Evolutionary conservation across 495 filamentous ascomycete species (phyloP), one percentile per base, ranked within the genome.

Genomic region (Cairneyella variabilis): DNA sequence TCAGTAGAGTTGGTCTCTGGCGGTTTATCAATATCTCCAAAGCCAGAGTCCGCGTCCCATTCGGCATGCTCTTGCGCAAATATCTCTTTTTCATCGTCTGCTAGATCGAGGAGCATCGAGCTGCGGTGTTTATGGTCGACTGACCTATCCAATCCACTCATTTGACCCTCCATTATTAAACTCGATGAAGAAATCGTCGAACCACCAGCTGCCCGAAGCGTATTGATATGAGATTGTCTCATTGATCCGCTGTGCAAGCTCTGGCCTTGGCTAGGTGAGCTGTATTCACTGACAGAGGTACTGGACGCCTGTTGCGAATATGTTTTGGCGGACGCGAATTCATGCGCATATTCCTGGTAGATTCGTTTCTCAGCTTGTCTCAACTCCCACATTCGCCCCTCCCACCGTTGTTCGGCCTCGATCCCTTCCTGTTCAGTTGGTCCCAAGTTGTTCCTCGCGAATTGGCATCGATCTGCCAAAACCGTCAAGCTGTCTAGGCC

Each of bases 371-470:
- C 56, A 2, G 51, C 51, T 17, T 51, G 37, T 30, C 41, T 37
- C 12, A 59, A 20, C 17, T 48, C 47, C 39, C 39, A 59, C 2
- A 50, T 26, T 37, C 45, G 34, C 2, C 56, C 44, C 22, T 59
- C 56, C 51, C 51, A 59, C 23, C 22, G 26, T 48, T 48, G 48
- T 28, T 60, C 57, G 5, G 57, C 53, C 22, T 60, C 57, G 16
- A 56, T 56, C 4, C 23, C 43, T 22, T 60, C 57, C 26, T 60
- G 48, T 20, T 60, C 57, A 18, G 56, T 5, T 10, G 52, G 52
- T n/a, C 57, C 57, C 9, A 60, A 26, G 5, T 16, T 22, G 40
- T 60, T 53, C 6, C 57, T 40, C 3, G 53, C 52, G 0, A 14
- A 21, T 37, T 60, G 57, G 21, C 57, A 60, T 22, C 43, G 10